Percentiles rank a stretch among this genome's conserved stretches.
phyloP scores from a whole-genome alignment of 768 basidiomycete genomes.

The Pholiota microspora region DNA sequence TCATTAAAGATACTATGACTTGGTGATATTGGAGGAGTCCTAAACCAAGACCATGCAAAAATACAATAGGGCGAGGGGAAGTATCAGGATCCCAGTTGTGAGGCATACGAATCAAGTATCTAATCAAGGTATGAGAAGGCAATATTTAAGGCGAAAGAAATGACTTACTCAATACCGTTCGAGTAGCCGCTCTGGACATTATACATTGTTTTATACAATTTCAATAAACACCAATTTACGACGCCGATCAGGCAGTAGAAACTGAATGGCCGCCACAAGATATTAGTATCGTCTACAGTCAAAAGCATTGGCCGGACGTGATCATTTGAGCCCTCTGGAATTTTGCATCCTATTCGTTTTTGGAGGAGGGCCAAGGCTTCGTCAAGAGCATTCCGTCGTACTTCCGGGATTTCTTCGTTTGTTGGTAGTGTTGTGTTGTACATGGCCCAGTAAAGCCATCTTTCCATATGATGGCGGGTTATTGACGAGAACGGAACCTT shows the following conservation, averaged over 20 bases:
- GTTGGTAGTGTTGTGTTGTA: conserved; percentile 66
- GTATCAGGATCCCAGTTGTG: conserved; percentile 55
- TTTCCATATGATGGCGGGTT: conserved; percentile 55
- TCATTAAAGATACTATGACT: conserved; percentile 59
- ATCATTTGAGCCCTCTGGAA: conserved; percentile 61
- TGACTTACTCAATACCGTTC: conserved; percentile 67
- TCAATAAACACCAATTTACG: conserved; percentile 44
- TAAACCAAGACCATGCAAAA: conserved; percentile 87
- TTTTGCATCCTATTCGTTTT: conserved; percentile 63
- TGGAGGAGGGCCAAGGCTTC: conserved; percentile 63
- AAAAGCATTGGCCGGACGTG: conserved; percentile 57
- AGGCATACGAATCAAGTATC: conserved; percentile 77
- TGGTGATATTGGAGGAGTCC: conserved; percentile 70
- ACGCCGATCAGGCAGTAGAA: conserved; percentile 56
- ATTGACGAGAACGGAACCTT: conserved; percentile 74
- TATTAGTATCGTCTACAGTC: conserved; percentile 74
- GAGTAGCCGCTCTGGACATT: conserved; percentile 43
- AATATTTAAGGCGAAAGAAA: neutral
- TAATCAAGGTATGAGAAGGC: conserved; percentile 22
- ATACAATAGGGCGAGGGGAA: conserved; percentile 71
- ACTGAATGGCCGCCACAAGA: conserved; percentile 64
- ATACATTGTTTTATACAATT: conserved; percentile 38
- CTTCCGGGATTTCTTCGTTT: conserved; percentile 40
- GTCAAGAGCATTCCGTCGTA: conserved; percentile 51
- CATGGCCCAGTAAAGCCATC: conserved; percentile 85